Conservation (phyloP, 768 basidiomycete species). For the Tulasnella sp. region DNA sequence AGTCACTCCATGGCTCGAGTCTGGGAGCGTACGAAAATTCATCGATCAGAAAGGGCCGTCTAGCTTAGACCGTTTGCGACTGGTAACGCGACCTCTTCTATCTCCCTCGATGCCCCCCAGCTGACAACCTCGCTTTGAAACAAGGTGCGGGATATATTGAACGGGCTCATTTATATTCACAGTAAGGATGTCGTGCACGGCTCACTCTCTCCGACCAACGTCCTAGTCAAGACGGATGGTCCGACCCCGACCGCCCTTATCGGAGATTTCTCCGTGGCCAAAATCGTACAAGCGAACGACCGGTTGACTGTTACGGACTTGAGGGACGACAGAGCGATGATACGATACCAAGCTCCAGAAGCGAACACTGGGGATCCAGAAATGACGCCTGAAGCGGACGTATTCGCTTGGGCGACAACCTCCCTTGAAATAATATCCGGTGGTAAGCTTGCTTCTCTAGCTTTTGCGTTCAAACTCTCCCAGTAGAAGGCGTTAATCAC, state of each 20-base stretch:
- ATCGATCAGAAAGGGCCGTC: not conserved
- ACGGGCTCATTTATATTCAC: not conserved
- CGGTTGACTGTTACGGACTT: not conserved
- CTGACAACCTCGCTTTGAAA: not conserved
- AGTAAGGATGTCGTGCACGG: not conserved
- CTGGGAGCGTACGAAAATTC: not conserved
- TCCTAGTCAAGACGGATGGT: not conserved
- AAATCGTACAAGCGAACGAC: not conserved
- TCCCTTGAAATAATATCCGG: not conserved
- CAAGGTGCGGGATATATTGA: not conserved
- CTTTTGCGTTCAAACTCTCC: not conserved
- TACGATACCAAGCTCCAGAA: not conserved
- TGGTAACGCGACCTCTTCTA: not conserved
- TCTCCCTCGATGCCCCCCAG: not conserved
- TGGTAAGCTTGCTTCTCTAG: not conserved
- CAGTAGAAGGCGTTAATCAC: not conserved
- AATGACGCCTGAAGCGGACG: not conserved
- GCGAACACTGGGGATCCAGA: not conserved
- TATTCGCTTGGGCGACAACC: not conserved
- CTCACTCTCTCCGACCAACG: not conserved
- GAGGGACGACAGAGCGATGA: not conserved
- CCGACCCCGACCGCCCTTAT: not conserved
- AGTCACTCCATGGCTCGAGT: not conserved
- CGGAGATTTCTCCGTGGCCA: not conserved
- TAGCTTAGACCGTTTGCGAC: not conserved